Percentiles rank a stretch among this genome's conserved stretches.
Conservation (phyloP, 306 rosid genomes). For the Phaseolus lunatus region DNA sequence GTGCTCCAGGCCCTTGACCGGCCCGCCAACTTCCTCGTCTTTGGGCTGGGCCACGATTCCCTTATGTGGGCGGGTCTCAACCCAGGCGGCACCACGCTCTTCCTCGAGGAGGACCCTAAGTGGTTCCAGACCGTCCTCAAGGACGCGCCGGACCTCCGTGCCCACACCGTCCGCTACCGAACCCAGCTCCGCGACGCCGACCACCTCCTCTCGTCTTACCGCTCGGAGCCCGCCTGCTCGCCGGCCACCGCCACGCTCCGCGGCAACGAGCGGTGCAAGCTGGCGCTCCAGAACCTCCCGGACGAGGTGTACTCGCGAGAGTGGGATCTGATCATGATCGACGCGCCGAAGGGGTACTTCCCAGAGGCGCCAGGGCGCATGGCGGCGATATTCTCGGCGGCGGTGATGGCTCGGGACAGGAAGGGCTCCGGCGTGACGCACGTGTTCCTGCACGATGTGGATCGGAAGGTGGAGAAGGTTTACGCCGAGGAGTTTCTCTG, state of each 20-base stretch:
- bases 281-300: conserved; percentile 71
- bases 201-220: conserved; percentile 53
- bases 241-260: conserved; percentile 53
- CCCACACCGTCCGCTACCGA: conserved; percentile 60
- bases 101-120: conserved; percentile 85
- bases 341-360: conserved; percentile 82
- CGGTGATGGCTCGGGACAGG: conserved; percentile 78
- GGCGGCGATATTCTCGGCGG: conserved; percentile 80
- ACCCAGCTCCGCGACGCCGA: conserved; percentile 75
- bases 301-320: conserved; percentile 70
- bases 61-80: conserved; percentile 89
- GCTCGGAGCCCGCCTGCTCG: conserved; percentile 55
- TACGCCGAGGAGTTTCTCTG: conserved; percentile 83
- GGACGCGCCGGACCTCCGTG: conserved; percentile 60
- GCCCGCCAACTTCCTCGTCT: conserved; percentile 74
- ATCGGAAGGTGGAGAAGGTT: conserved; percentile 77
- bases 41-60: conserved; percentile 85
- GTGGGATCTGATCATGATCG: conserved; percentile 90
- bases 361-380: conserved; percentile 87
- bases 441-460: conserved; percentile 82
- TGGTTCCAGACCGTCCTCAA: conserved; percentile 79
- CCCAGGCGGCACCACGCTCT: conserved; percentile 70
- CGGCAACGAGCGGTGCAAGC: conserved; percentile 60
- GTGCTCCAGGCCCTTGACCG: conserved; percentile 62
- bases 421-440: conserved; percentile 82